Evolutionary conservation across 345 rosid genomes (phyloP).

Genomic region (Moricandia moricandioides): DNA sequence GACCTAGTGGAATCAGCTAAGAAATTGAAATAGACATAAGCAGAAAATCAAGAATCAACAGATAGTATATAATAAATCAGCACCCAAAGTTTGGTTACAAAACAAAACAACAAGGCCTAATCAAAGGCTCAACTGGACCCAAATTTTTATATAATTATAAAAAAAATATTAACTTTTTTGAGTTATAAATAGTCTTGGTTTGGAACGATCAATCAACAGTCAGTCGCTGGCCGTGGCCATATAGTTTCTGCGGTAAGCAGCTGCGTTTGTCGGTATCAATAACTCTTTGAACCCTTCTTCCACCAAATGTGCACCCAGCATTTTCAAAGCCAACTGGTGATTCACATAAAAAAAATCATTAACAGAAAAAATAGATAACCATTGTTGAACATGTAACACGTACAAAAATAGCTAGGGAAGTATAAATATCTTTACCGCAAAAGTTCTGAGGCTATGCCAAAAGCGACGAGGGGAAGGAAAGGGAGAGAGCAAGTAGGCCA

Average conservation of each 20-base stretch:
- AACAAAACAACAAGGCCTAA: neutral
- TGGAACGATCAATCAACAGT: neutral
- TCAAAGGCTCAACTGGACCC: neutral
- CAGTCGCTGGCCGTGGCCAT: constrained; percentile 8
- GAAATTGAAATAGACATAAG: neutral
- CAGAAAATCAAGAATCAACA: neutral
- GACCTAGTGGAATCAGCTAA: neutral
- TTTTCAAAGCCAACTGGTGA: constrained; percentile 41
- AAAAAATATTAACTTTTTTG: neutral
- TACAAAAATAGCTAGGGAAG: neutral
- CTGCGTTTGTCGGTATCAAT: constrained; percentile 40
- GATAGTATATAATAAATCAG: neutral
- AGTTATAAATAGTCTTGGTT: neutral
- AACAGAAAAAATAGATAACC: neutral
- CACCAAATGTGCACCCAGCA: constrained; percentile 43
- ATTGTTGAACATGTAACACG: neutral
- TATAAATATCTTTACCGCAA: constrained; percentile 21
- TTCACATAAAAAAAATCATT: constrained; percentile 6
- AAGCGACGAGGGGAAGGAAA: constrained; percentile 41
- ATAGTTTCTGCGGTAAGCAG: constrained; percentile 18
- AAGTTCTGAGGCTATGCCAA: constrained; percentile 33
- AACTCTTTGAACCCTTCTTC: constrained; percentile 48
- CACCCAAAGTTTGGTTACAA: neutral
- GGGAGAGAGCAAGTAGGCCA: constrained; percentile 35
- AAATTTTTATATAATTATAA: neutral